These are phyloP conservation scores for Suhomyces taliae DNA, from an alignment of 1,139 yeast species.

Conservation along the genomic window DNA sequence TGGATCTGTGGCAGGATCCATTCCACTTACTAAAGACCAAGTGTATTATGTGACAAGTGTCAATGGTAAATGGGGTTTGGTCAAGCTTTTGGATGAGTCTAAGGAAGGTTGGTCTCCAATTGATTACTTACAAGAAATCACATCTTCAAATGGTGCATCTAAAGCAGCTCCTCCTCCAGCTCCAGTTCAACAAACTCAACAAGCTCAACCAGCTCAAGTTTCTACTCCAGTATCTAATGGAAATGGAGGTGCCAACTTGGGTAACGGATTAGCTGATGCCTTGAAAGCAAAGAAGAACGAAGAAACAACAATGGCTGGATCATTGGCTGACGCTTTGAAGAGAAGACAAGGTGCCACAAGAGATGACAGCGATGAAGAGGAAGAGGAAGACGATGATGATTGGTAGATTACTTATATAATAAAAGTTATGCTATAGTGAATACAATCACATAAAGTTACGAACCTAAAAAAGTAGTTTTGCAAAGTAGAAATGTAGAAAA, in stretches of 20 bases:
- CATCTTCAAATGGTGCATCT: constrained; percentile 20
- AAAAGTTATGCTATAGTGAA: neutral
- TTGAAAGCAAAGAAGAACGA: constrained; percentile 65
- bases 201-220: constrained; percentile 18
- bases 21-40: constrained; percentile 76
- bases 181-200: constrained; percentile 18
- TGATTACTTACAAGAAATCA: constrained; percentile 74
- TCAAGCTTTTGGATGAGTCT: constrained; percentile 69
- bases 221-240: constrained; percentile 17
- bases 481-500: no score
- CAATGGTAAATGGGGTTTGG: constrained; percentile 90
- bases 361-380: constrained; percentile 74
- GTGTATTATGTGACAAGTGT: constrained; percentile 68
- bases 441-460: neutral
- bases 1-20: constrained; percentile 79
- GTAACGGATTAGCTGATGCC: constrained; percentile 74
- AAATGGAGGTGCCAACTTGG: constrained; percentile 29
- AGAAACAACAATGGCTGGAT: constrained; percentile 71
- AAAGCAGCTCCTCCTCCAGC: constrained; percentile 38
- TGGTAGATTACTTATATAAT: constrained; percentile 9
- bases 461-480: no score
- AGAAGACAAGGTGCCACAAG: constrained; percentile 80
- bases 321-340: constrained; percentile 86
- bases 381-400: constrained; percentile 55
- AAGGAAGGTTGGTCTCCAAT: constrained; percentile 98